Evolutionary conservation across 2,329 filamentous ascomycete species (phyloP), one percentile per base, ranked within the genome.

Genomic region (Fusarium mangiferae): DNA sequence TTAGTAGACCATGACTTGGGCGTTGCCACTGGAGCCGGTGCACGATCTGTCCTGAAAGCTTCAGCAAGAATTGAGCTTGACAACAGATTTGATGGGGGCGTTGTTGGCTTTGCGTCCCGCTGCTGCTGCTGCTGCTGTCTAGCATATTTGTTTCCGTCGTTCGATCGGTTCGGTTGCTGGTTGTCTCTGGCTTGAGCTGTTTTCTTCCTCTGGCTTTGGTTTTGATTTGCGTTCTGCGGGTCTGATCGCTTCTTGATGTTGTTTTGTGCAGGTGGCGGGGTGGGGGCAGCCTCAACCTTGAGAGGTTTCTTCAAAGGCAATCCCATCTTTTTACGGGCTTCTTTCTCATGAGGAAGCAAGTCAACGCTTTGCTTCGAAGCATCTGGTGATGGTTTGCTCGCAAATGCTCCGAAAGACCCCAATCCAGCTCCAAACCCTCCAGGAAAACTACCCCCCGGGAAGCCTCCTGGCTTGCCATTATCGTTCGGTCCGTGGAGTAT

Each of bases 311-410:
- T 68, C 26, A 71, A 58, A 33, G 70, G 59, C 14, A 74, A 45
- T 28, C 77, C 70, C 57, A 79, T 77, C 55, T 75, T 79, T 57
- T 78, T 61, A 15, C 82, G 81, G 41, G 83, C 83, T 42, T 80
- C 79, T n/a, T 74, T 55, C 62, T 85, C 83, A 51, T 85, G 83
- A 6, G 83, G 83, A 11, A 85, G 79, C 42, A 85, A 75, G 5
- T 75, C 76, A 8, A 61, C 49, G 7, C 62, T 26, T n/a, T 18
- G 49, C 39, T 65, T 48, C 35, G 52, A 52, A 12, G 24, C 28
- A 7, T 68, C 57, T 11, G 57, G n/a, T 11, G 55, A 54, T 22
- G 70, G 28, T 57, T 67, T 62, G 60, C 64, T 71, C 57, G 73
- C 61, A 68, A 76, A 81, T 60, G 63, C 72, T 35, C 62, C 80